Evolutionary conservation across 2,329 filamentous ascomycete genomes (phyloP).

Genomic region (Fusarium compactum): DNA sequence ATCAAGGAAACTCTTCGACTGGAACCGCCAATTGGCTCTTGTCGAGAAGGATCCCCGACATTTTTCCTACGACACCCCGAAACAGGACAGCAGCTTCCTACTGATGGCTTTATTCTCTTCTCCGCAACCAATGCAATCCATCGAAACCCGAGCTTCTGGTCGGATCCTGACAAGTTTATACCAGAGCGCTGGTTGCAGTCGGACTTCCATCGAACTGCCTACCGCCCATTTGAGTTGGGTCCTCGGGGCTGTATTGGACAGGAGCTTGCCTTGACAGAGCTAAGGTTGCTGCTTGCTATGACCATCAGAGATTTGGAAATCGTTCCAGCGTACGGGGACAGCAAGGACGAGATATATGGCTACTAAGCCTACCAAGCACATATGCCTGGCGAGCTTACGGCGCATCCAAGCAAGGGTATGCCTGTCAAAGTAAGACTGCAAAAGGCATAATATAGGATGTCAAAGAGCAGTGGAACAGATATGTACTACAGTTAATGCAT

Average conservation of each 20-base stretch:
- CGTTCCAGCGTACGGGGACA: background rate
- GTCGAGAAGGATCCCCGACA: background rate
- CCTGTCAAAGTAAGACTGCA: background rate
- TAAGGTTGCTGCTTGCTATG: background rate
- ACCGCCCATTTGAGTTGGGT: slow-evolving; percentile 6
- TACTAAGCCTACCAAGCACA: background rate
- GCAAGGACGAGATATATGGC: background rate
- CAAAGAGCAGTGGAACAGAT: background rate
- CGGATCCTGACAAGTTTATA: background rate
- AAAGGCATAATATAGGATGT: background rate
- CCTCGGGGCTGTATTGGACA: slow-evolving; percentile 7
- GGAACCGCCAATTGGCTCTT: background rate
- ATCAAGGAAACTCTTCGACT: slow-evolving; percentile 15
- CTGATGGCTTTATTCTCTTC: slow-evolving; percentile 10
- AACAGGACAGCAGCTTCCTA: background rate
- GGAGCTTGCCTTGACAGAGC: slow-evolving; percentile 9
- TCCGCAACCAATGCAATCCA: slow-evolving; percentile 5
- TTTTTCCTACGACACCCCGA: slow-evolving; percentile 3
- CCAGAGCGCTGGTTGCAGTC: background rate
- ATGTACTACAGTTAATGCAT: too few species aligned
- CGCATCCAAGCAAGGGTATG: slow-evolving; percentile 9
- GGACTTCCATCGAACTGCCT: background rate
- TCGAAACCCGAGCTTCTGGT: slow-evolving; percentile 1
- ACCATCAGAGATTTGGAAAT: slow-evolving; percentile 5
- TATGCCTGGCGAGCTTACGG: slow-evolving; percentile 6